Percentiles rank a stretch among this genome's conserved stretches.
These are phyloP conservation scores for Eucalyptus regnans DNA, from an alignment of 345 rosid species.

Conservation along the genomic window DNA sequence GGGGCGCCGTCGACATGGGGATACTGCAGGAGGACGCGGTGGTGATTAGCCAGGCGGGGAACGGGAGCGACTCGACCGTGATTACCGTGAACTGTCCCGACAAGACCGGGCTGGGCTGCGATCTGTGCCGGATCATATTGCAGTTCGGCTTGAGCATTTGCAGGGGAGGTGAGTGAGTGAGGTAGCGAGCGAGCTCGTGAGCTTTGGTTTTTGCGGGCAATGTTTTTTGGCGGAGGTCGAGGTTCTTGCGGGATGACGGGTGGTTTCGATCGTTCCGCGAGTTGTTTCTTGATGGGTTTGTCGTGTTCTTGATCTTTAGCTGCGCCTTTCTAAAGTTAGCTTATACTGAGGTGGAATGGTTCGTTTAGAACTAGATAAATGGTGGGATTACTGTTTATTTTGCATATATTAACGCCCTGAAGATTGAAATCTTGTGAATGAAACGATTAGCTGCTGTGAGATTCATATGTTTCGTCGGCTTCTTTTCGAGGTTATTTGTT, in stretches of 20 bases:
- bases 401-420: background rate
- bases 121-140: slow-evolving; percentile 50
- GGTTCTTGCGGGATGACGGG: background rate
- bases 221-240: background rate
- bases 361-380: background rate
- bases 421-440: background rate
- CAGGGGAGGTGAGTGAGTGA: slow-evolving; percentile 35
- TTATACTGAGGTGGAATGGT: background rate
- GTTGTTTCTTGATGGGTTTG: background rate
- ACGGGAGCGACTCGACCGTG: slow-evolving; percentile 24
- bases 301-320: background rate
- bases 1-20: slow-evolving; percentile 19
- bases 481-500: background rate
- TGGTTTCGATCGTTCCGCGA: background rate
- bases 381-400: background rate
- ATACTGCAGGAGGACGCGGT: slow-evolving; percentile 42
- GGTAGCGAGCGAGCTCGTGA: no score
- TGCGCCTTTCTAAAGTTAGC: background rate
- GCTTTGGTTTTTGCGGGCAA: background rate
- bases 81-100: slow-evolving; percentile 64
- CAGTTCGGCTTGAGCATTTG: slow-evolving; percentile 48
- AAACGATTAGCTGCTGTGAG: background rate
- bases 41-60: slow-evolving; percentile 28
- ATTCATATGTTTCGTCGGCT: background rate
- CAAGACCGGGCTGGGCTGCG: slow-evolving; percentile 67